These are phyloP conservation scores for Porodaedalea pini DNA, from an alignment of 1,284 basidiomycete species.

Conservation along the genomic window DNA sequence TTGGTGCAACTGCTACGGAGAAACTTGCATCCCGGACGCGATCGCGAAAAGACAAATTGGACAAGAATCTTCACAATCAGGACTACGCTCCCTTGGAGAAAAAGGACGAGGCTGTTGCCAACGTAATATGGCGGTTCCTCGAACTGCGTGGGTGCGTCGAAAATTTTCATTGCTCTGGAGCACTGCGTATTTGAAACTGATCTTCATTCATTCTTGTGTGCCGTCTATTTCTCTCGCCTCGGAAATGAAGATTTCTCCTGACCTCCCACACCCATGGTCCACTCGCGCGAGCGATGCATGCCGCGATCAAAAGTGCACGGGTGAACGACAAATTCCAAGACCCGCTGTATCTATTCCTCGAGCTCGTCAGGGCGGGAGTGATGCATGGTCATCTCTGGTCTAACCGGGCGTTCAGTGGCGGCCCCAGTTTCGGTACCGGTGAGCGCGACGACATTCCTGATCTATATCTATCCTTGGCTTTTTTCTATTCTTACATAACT, in stretches of 20 bases:
- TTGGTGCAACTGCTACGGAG: constrained; percentile 84
- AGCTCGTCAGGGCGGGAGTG: constrained; percentile 90
- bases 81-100: constrained; percentile 71
- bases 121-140: constrained; percentile 97
- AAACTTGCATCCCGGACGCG: constrained; percentile 73
- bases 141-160: constrained; percentile 82
- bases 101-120: constrained; percentile 98
- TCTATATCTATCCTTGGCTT: constrained; percentile 23
- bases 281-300: constrained; percentile 87
- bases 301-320: constrained; percentile 71
- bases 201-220: constrained; percentile 21
- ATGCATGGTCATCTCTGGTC: constrained; percentile 94
- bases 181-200: constrained; percentile 1
- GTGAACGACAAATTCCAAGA: constrained; percentile 99
- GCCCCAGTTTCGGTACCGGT: constrained; percentile 92
- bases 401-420: constrained; percentile 85
- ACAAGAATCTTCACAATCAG: constrained; percentile 48
- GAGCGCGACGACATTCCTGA: constrained; percentile 24
- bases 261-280: constrained; percentile 88
- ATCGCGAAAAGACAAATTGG: constrained; percentile 24
- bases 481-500: constrained; percentile 13
- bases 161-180: neutral
- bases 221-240: constrained; percentile 10
- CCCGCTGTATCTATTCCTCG: constrained; percentile 87
- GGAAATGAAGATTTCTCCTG: constrained; percentile 66